Evolutionary conservation across 305 asterid genomes (phyloP).

Genomic region (Rubia balearica): DNA sequence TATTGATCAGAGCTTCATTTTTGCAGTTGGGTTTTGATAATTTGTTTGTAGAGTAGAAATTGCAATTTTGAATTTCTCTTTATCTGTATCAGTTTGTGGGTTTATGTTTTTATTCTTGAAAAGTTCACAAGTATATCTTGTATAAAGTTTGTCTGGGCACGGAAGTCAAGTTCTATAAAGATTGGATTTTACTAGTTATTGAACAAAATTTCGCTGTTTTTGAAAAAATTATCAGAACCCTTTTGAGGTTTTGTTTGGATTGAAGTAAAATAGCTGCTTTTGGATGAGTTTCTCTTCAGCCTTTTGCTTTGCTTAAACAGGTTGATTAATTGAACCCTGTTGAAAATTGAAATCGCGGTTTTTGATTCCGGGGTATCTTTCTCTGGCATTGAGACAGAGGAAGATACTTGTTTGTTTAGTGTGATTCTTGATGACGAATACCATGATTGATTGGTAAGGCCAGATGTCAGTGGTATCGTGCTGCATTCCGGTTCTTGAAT

Average conservation of each 20-base stretch:
- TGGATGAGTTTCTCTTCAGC: not conserved
- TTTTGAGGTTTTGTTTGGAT: not conserved
- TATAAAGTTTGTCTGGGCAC: not conserved
- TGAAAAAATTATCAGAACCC: not conserved
- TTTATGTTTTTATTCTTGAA: not conserved
- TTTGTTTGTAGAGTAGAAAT: not conserved
- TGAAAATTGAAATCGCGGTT: not conserved
- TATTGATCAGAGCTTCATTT: not conserved
- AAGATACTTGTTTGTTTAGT: conserved; percentile 2
- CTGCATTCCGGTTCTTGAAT: conserved; percentile 80
- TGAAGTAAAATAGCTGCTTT: not conserved
- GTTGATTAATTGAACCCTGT: not conserved
- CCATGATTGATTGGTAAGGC: conserved; percentile 34
- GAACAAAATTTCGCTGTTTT: not conserved
- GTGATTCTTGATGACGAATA: conserved; percentile 15
- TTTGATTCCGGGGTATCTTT: conserved; percentile 8
- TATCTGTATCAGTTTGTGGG: not conserved
- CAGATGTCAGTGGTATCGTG: conserved; percentile 93
- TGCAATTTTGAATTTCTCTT: not conserved
- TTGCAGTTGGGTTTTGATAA: not conserved
- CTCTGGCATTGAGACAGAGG: not conserved
- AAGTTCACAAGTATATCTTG: not conserved
- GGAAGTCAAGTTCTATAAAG: not conserved
- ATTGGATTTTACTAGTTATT: not conserved
- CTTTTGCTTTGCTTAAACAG: not conserved